These are phyloP conservation scores for Clavispora phyllophila DNA, from an alignment of 805 yeast species.

Conservation along the genomic window DNA sequence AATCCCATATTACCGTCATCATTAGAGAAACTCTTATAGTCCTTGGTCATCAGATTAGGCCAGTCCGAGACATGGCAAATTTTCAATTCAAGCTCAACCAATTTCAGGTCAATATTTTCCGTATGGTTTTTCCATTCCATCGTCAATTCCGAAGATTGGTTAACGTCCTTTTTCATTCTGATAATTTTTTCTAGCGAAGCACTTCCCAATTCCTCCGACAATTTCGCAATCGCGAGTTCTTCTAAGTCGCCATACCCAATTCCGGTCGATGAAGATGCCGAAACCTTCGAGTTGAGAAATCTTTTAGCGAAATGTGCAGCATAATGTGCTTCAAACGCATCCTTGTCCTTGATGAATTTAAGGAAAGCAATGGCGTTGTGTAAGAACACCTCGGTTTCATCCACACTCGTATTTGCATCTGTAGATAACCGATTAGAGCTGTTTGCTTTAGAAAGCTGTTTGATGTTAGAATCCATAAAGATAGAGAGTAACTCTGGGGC, in stretches of 20 bases:
- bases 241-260: conserved; percentile 48
- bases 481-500: conserved; percentile 38
- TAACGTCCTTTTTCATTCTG: conserved; percentile 82
- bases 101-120: conserved; percentile 7
- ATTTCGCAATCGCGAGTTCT: conserved; percentile 56
- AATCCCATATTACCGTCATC: conserved; percentile 19
- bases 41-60: conserved; percentile 44
- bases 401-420: conserved; percentile 11
- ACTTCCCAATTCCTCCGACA: conserved; percentile 62
- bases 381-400: conserved; percentile 36
- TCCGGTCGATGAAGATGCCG: conserved; percentile 3
- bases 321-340: conserved; percentile 77
- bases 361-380: conserved; percentile 57
- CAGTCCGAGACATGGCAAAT: conserved; percentile 41
- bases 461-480: conserved; percentile 37
- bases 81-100: conserved; percentile 35
- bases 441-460: conserved; percentile 26
- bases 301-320: conserved; percentile 85
- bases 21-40: conserved; percentile 28
- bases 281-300: conserved; percentile 39
- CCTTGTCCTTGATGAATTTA: conserved; percentile 72
- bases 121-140: conserved; percentile 31
- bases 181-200: conserved; percentile 75
- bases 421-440: conserved; percentile 10
- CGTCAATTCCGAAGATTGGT: conserved; percentile 37